Evolutionary conservation across 2,329 filamentous ascomycete species (phyloP), one percentile per base, ranked within the genome.

Genomic region (Tolypocladium tundrense): DNA sequence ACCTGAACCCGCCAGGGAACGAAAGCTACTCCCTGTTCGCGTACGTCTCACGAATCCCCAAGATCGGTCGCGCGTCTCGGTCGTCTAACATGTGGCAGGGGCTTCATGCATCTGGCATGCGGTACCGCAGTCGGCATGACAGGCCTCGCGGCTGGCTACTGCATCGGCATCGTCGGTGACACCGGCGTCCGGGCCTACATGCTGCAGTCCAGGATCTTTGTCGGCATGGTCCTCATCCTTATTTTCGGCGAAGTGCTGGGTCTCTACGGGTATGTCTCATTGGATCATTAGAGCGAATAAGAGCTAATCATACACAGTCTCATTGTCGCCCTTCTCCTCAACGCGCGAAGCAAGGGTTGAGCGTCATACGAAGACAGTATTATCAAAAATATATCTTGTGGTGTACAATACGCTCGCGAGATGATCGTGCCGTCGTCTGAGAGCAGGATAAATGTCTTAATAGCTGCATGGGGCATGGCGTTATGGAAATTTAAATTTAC

Each of bases 201-300:
- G 91, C 85, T 91, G 68, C 94, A 99, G 75, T 95, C 90, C 54
- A 85, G 93, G 62, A 88, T 99, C 64, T 99, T 97, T 67, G 94
- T 99, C 54, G 94, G 94, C 73, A 97, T 97, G 94, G 93, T 99
- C 53, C 77, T 99, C 67, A 97, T 97, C 66, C 82, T 97, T 62
- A 99, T 99, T 83, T 99, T 99, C 71, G 94, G 91, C 58, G 94
- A 99, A 80, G 94, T 99, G 21, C 73, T 99, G 71, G 94, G 94
- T 73, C 86, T 99, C 39, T 99, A 99, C 69, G 94, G 94, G 91
- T 96, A 80, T 65, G 87, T 72, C 61, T 14, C 14, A 14, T n/a
- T 2, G 19, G 9, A 10, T 2, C 19, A 19, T 21, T 1, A 16
- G 37, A 13, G 21, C 7, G 40, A 39, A 33, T 4, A 16, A 8